These are phyloP conservation scores for Sordariomycetes sp. DNA, from an alignment of 2,329 filamentous ascomycete genomes.

Conservation along the genomic window DNA sequence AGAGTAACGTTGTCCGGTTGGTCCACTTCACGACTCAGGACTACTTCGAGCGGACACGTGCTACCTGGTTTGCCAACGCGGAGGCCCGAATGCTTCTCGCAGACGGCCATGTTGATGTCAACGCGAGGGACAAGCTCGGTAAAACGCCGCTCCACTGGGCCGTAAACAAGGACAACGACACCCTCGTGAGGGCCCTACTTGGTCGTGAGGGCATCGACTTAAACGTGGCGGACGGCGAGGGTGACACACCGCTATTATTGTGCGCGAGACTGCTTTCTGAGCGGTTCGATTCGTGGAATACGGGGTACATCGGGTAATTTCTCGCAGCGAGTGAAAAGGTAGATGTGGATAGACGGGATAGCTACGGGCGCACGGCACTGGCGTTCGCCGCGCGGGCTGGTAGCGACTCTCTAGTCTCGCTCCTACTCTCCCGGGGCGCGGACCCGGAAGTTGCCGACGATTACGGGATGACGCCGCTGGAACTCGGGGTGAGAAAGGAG, in stretches of 20 bases:
- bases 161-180: not conserved
- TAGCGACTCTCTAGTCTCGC: no score
- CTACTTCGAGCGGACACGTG: slow-evolving; percentile 20
- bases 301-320: no score
- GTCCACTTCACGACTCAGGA: slow-evolving; percentile 32
- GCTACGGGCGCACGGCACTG: no score
- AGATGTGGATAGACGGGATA: no score
- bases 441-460: not conserved
- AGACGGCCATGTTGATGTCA: no score
- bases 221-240: not conserved
- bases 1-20: slow-evolving; percentile 19
- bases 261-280: not conserved
- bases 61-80: slow-evolving; percentile 16
- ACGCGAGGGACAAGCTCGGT: no score
- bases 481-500: not conserved
- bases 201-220: not conserved
- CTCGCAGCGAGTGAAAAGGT: no score
- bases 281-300: no score
- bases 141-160: no score
- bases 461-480: not conserved
- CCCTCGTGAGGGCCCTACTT: not conserved
- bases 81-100: slow-evolving; percentile 8
- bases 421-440: not conserved
- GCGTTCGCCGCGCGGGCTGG: no score
- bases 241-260: not conserved